Evolutionary conservation across 495 filamentous ascomycete genomes (phyloP), one percentile per base, ranked within the genome.

Genomic region (Lasiosphaeris hirsuta): DNA sequence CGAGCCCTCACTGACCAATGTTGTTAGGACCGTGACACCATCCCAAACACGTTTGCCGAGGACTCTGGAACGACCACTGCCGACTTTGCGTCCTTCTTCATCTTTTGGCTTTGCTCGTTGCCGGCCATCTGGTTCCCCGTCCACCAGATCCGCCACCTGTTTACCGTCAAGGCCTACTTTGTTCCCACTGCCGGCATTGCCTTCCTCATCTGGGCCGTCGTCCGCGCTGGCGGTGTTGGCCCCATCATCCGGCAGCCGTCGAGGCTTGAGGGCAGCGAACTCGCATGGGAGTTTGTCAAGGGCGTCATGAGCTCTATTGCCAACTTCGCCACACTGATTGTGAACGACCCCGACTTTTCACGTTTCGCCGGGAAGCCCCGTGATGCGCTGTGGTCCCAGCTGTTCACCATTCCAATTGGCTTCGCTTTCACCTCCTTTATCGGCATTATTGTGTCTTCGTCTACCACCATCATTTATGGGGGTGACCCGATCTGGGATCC

Each of bases 381-480:
- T 34, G 92, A 95, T 71, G 89, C 90, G 0, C 57, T 95, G n/a
- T 95, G 89, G 90, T 87, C 91, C 10, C 92, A 97, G 69, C 73
- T 96, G 4, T 74, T 96, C 61, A 89, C 91, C 5, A 96, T 96
- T 57, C 92, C 92, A 4, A 70, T 87, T 54, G 88, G 89, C 17
- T 96, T 97, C 60, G 92, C 88, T 3, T 67, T 96, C 47, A 96
- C 92, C 13, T 93, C 88, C 7, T 92, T 96, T 70, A 92, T 96
- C 63, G 91, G 92, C 55, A 96, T 97, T 65, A 89, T 96, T 58
- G 91, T 93, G 30, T 92, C 90, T 1, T 97, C 92, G 0, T 90
- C 88, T 7, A 92, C 90, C 2, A 75, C 81, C 0, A 82, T 94
- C 55, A 90, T 96, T 63, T 92, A 86, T 61, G 79, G 79, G 35